phyloP scores from a whole-genome alignment of 306 rosid species.

The Spatholobus suberectus region DNA sequence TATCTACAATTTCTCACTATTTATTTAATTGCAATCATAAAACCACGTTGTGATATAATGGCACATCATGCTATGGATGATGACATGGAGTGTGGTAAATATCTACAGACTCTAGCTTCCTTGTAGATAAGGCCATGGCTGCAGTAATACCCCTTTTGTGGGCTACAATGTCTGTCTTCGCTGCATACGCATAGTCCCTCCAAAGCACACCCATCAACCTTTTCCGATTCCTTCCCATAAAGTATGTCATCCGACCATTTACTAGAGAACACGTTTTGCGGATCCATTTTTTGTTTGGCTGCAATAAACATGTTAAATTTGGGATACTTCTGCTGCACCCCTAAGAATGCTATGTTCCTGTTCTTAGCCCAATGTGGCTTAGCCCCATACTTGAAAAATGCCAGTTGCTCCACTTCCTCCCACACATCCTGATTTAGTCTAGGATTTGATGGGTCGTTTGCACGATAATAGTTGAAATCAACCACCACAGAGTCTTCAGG shows the following conservation, averaged over 20 bases:
- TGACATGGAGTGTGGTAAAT: no score
- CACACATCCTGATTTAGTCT: slow-evolving; percentile 69
- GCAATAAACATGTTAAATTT: slow-evolving; percentile 49
- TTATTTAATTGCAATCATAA: no score
- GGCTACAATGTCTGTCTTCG: slow-evolving; percentile 70
- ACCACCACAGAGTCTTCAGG: slow-evolving; percentile 69
- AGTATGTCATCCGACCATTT: slow-evolving; percentile 67
- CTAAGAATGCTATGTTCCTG: slow-evolving; percentile 64
- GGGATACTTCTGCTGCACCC: slow-evolving; percentile 53
- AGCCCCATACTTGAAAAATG: slow-evolving; percentile 71
- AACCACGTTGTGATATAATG: neutral
- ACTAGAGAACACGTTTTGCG: slow-evolving; percentile 65
- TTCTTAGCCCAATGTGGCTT: slow-evolving; percentile 88
- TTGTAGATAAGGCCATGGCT: slow-evolving; percentile 58
- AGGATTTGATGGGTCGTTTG: slow-evolving; percentile 59
- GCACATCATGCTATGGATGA: slow-evolving; percentile 31
- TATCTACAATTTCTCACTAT: neutral
- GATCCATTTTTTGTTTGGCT: slow-evolving; percentile 63
- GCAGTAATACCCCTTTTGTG: slow-evolving; percentile 62
- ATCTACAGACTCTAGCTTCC: slow-evolving; percentile 77
- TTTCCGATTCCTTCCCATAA: slow-evolving; percentile 53
- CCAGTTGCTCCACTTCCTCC: slow-evolving; percentile 84
- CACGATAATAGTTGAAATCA: slow-evolving; percentile 72
- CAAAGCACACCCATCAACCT: slow-evolving; percentile 68
- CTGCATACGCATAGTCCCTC: slow-evolving; percentile 71